These are phyloP conservation scores for Dothidotthia symphoricarpi DNA, from an alignment of 2,329 filamentous ascomycete genomes.

Conservation along the genomic window DNA sequence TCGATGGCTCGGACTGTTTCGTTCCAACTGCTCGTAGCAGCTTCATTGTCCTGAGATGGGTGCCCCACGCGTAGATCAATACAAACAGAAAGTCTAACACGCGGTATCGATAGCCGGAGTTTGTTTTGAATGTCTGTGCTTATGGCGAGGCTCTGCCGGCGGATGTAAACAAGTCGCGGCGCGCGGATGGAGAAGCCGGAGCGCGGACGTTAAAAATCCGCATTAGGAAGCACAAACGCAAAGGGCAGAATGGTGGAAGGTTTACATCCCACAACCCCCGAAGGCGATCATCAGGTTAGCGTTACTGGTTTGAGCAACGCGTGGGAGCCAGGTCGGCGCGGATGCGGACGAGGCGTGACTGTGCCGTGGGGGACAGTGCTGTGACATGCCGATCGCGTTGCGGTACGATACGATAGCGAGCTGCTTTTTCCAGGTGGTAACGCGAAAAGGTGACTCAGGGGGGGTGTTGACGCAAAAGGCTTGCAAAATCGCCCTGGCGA, in stretches of 20 bases:
- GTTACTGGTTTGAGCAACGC: constrained; percentile 10
- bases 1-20: too few relatives aligned
- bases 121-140: too few relatives aligned
- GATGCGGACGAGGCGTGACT: background rate
- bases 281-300: constrained; percentile 24
- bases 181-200: constrained; percentile 24
- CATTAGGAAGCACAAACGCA: constrained; percentile 23
- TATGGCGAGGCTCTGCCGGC: constrained; percentile 5
- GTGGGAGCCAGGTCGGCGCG: background rate
- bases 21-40: too few relatives aligned
- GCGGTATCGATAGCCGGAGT: too few relatives aligned
- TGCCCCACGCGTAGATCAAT: too few relatives aligned
- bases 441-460: constrained; percentile 7
- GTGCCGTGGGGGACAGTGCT: background rate
- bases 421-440: constrained; percentile 1
- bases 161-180: constrained; percentile 21
- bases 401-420: constrained; percentile 1
- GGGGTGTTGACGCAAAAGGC: constrained; percentile 8
- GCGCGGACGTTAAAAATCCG: constrained; percentile 11
- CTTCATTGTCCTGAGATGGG: too few relatives aligned
- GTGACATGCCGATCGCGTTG: constrained; percentile 1
- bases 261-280: constrained; percentile 24
- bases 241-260: constrained; percentile 20
- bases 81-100: too few relatives aligned
- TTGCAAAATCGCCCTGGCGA: constrained; percentile 2